Evolutionary conservation across 805 yeast genomes (phyloP).

Genomic region (Cyberlindnera americana): DNA sequence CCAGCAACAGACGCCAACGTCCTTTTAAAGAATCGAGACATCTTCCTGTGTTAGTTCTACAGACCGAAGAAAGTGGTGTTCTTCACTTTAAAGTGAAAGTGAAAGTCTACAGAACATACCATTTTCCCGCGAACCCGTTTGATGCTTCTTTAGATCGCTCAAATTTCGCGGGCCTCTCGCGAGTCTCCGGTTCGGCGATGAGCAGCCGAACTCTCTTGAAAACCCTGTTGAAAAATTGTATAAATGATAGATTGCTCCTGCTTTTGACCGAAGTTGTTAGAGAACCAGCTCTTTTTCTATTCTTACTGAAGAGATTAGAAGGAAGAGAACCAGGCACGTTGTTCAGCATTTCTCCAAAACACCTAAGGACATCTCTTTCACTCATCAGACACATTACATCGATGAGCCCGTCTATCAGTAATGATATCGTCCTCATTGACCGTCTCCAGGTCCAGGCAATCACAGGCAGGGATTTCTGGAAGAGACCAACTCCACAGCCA

Average conservation of each 20-base stretch:
- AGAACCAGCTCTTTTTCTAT: background rate
- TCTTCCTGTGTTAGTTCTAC: no score
- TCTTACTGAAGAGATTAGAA: no score
- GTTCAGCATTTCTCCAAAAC: background rate
- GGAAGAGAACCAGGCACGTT: constrained; percentile 1
- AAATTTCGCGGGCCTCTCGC: no score
- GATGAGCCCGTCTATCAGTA: background rate
- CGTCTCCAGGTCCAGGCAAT: constrained; percentile 59
- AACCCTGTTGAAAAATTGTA: no score
- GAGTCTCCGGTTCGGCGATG: background rate
- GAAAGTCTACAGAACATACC: no score
- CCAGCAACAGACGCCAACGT: constrained; percentile 22
- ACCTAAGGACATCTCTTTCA: background rate
- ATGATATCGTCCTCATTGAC: constrained; percentile 25
- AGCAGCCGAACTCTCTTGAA: no score
- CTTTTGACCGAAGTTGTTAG: background rate
- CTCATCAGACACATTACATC: background rate
- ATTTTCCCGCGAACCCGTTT: constrained; percentile 1
- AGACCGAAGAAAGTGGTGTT: background rate
- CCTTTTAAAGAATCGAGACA: constrained; percentile 13
- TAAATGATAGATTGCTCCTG: no score
- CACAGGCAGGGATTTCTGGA: constrained; percentile 76
- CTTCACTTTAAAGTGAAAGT: background rate
- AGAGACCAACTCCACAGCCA: constrained; percentile 62
- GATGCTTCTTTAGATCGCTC: background rate